Base-by-base conservation (phyloP, 2,329 filamentous ascomycete genomes). In the Botrytis fabae region DNA sequence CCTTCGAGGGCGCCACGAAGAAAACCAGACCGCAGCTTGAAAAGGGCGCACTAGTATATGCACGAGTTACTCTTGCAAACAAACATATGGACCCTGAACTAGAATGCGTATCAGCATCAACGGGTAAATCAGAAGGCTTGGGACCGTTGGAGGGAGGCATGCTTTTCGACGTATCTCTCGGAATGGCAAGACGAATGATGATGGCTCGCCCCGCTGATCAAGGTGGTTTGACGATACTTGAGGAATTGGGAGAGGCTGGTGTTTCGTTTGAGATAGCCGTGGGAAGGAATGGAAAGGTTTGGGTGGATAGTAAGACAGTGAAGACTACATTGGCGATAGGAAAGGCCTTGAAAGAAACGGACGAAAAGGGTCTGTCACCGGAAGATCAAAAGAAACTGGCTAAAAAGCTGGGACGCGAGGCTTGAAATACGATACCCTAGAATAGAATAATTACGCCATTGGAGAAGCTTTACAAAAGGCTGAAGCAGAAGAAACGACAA, bases 241-340 rank as follows among this genome's bases (percentile, higher is more conserved):
- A 97, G 75, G 92, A 94, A 80, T 84, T 98, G 22, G 95, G 91
- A 4, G 82, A 80, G 4, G 90, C 91, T 73, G 95, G 93, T 71
- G 83, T 97, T 22, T 90, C 92, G 32, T 99, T 98, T 81, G 96
- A 99, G 85, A 93, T 97, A 74, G 95, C 95, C 0, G 93, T 97
- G 14, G 96, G 96, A 28, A 89, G 94, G 79, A 99, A 99, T 82
- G 96, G 96, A 59, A 91, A 90, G 81, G 88, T 98, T 35, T 98
- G 96, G 94, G 92, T 98, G 22, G 91, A 95, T 80, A 94, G 92
- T 77, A 92, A 92, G 42, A 92, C 86, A 75, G 84, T 91, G 54
- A 92, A 88, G 83, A 90, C 90, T 46, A 91, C 94, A 12, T 84
- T 97, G 75, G 87, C 90, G 0, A 92, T 98, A 72, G 95, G 95